Base-by-base conservation (phyloP, 805 yeast genomes). In the Schwanniomyces polymorphus region DNA sequence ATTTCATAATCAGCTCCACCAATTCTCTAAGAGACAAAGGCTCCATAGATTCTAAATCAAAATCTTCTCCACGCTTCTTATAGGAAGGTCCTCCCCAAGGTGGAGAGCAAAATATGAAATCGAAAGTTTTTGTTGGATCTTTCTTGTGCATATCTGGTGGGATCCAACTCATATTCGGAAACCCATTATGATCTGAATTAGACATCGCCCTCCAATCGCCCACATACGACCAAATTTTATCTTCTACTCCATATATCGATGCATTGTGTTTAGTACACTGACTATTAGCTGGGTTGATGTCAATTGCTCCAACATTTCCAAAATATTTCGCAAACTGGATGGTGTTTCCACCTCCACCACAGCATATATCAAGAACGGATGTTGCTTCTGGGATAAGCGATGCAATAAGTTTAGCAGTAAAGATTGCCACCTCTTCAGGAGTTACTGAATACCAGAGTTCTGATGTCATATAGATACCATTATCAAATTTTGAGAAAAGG, bases 361-460 rank as follows among this genome's bases (percentile, higher is more conserved):
- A 84, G 56, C 88, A 88, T 2, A 87, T 75, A 58, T 90, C 97
- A 11, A 86, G 61, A 0, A 84, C 66, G 3, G 67, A 72, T 4
- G 52, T 53, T 2, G 81, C 75, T 0, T 75, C 58, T 0, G 84
- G 88, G 18, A 80, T 60, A 47, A 84, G 74, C 12, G 77, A 74
- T 43, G 69, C 63, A 14, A 84, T 64, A 47, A 81, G 75, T 45
- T 76, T 72, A 0, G 91, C 86, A 0, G 78, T 64, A 55, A 81
- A 82, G 5, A 68, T 65, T 0, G 97, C 94, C 1, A 88, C 68
- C 1, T 63, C 57, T 58, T 91, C 97, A 0, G 96, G 91, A 0
- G 98, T 91, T 5, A 90, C 96, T 46, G 92, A 85, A 63, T 75
- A 91, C 94, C 96, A 88, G 43, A 90, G 73, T 59, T 86, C 94